Evolutionary conservation across 345 rosid genomes (phyloP).

Genomic region (Salix koriyanagi): DNA sequence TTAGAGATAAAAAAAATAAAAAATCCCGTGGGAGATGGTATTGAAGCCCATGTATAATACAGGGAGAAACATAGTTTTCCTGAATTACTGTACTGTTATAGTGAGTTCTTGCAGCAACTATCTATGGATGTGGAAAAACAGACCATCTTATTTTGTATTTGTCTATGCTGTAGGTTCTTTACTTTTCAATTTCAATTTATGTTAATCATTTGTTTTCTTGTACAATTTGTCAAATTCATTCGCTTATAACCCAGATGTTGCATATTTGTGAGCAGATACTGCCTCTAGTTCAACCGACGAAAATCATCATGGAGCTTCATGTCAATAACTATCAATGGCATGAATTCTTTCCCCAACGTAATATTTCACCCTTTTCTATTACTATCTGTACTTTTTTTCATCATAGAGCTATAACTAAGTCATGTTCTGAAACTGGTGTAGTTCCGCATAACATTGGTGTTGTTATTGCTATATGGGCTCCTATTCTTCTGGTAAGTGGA

Average conservation of each 20-base stretch:
- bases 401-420: conserved; percentile 19
- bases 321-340: conserved; percentile 72
- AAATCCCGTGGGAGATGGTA: background rate
- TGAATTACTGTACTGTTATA: background rate
- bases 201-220: background rate
- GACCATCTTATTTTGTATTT: background rate
- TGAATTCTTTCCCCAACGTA: conserved; percentile 85
- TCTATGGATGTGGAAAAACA: background rate
- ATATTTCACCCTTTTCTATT: background rate
- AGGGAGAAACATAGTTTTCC: background rate
- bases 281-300: conserved; percentile 83
- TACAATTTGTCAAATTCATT: background rate
- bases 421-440: conserved; percentile 33
- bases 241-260: background rate
- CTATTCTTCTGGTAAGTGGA: conserved; percentile 71
- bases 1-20: background rate
- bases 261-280: conserved; percentile 49
- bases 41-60: background rate
- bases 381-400: background rate
- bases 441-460: conserved; percentile 78
- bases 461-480: conserved; percentile 90
- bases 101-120: background rate
- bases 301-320: conserved; percentile 61
- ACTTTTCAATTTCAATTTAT: background rate
- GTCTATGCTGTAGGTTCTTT: background rate